Evolutionary conservation across 192 early-diverging fungal genomes (phyloP).

Genomic region (Mortierella hygrophila): DNA sequence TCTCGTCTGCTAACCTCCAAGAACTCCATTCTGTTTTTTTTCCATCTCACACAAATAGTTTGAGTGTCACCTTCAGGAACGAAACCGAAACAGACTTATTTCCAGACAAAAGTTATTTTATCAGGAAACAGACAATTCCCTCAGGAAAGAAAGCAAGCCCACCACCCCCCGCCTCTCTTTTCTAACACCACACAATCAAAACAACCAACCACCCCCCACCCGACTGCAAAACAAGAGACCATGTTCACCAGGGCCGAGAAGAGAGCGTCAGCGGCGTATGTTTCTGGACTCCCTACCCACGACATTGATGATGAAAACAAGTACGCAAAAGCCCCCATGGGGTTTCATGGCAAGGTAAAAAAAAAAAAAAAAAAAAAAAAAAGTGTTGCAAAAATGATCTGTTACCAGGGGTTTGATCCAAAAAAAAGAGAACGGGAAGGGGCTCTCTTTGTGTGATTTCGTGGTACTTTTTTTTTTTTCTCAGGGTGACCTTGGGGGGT

Average conservation of each 20-base stretch:
- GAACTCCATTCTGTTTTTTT: too few species aligned
- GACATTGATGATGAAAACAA: conserved; percentile 37
- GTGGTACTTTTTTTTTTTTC: neutral
- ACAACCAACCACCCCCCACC: neutral
- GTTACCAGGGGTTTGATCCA: neutral
- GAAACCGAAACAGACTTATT: neutral
- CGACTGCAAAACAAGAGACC: neutral
- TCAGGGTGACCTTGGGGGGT: neutral
- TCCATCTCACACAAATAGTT: too few species aligned
- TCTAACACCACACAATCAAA: neutral
- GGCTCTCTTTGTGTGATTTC: neutral
- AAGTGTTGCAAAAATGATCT: neutral
- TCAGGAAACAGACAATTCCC: neutral
- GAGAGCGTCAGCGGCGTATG: neutral
- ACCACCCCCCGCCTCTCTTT: neutral
- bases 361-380: neutral
- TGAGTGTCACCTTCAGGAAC: neutral
- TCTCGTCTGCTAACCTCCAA: too few species aligned
- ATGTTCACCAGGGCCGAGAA: conserved; percentile 30
- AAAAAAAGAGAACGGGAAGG: neutral
- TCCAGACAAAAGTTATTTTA: neutral
- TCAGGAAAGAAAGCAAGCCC: neutral
- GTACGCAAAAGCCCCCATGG: conserved; percentile 33
- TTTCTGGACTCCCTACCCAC: conserved; percentile 32
- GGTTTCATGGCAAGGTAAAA: conserved; percentile 31